Conservation (phyloP, 2,329 filamentous ascomycete species). For the Aaosphaeria arxii region DNA sequence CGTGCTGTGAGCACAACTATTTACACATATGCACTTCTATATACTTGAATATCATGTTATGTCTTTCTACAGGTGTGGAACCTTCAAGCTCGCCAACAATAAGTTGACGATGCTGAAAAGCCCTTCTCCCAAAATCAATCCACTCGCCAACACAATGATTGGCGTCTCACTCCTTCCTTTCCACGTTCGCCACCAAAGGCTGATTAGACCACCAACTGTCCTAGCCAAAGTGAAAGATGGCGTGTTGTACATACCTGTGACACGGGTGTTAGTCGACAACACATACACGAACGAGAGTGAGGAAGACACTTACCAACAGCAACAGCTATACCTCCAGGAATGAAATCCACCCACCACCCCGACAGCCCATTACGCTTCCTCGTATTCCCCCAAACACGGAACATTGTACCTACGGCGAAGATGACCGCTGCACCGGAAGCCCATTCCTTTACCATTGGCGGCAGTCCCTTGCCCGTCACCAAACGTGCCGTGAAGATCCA, state of each 20-base stretch:
- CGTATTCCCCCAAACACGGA: constrained; percentile 52
- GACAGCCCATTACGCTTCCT: constrained; percentile 31
- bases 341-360: constrained; percentile 65
- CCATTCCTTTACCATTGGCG: constrained; percentile 78
- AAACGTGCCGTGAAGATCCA: constrained; percentile 96
- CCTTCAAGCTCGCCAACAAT: constrained; percentile 69
- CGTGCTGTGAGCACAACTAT: too few species aligned
- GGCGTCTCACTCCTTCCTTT: constrained; percentile 62
- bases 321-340: constrained; percentile 93
- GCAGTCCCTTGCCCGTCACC: constrained; percentile 86
- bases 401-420: constrained; percentile 68
- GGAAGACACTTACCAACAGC: constrained; percentile 68
- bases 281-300: neutral
- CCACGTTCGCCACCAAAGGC: constrained; percentile 72
- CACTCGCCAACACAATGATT: constrained; percentile 84
- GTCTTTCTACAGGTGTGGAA: constrained; percentile 67
- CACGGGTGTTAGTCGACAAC: neutral
- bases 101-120: constrained; percentile 90
- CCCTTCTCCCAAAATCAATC: constrained; percentile 89
- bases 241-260: constrained; percentile 88
- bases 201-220: constrained; percentile 72
- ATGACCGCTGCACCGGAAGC: constrained; percentile 70
- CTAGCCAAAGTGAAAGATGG: constrained; percentile 92
- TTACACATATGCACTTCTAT: too few species aligned
- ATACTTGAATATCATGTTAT: neutral